phyloP scores from a whole-genome alignment of 2,329 filamentous ascomycete species.

The Thyridium curvatum region DNA sequence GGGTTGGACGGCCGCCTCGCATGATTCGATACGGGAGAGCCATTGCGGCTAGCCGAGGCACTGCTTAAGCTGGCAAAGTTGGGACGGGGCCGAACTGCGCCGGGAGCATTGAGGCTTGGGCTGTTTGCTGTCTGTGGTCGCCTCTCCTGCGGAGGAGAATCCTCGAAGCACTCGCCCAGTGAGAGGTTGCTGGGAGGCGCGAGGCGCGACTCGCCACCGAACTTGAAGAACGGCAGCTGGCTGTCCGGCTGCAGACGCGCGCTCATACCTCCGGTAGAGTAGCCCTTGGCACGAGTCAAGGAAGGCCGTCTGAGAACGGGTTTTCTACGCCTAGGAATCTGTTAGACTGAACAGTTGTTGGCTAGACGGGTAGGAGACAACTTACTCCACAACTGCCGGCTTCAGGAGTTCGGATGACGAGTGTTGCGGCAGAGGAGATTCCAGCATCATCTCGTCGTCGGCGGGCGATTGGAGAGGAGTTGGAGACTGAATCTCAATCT shows the following conservation, averaged over 20 bases:
- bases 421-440: slow-evolving; percentile 48
- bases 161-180: slow-evolving; percentile 73
- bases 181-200: slow-evolving; percentile 40
- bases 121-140: slow-evolving; percentile 56
- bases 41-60: slow-evolving; percentile 54
- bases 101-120: slow-evolving; percentile 40
- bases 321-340: slow-evolving; percentile 52
- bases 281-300: slow-evolving; percentile 67
- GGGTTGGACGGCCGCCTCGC: slow-evolving; percentile 67
- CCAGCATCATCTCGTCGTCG: slow-evolving; percentile 42
- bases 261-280: slow-evolving; percentile 60
- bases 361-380: slow-evolving; percentile 12
- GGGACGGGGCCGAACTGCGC: slow-evolving; percentile 57
- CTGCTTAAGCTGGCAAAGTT: slow-evolving; percentile 54
- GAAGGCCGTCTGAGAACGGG: slow-evolving; percentile 67
- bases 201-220: slow-evolving; percentile 44
- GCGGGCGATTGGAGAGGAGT: slow-evolving; percentile 50
- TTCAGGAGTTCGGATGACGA: slow-evolving; percentile 43
- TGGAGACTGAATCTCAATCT: slow-evolving; percentile 66
- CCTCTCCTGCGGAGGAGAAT: slow-evolving; percentile 70
- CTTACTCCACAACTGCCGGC: slow-evolving; percentile 47
- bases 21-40: slow-evolving; percentile 66
- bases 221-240: slow-evolving; percentile 68
- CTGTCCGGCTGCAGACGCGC: slow-evolving; percentile 55
- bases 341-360: slow-evolving; percentile 9